Percentiles rank a stretch among this genome's conserved stretches.
Conservation (phyloP, 306 rosid genomes). For the Pterocarpus santalinus region DNA sequence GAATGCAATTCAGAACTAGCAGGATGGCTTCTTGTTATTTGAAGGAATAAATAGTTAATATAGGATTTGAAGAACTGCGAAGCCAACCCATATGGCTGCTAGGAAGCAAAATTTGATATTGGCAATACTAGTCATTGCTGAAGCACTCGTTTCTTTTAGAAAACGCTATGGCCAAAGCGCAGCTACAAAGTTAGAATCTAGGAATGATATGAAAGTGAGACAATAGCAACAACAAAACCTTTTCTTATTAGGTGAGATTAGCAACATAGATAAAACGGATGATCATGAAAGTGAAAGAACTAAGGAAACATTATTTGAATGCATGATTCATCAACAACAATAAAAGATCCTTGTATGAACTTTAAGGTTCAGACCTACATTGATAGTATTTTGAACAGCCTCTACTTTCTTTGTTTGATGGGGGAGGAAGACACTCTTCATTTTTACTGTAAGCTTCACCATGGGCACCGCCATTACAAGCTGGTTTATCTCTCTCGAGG, state of each 20-base stretch:
- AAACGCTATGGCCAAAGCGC: not conserved
- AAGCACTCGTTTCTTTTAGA: not conserved
- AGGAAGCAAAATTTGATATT: not conserved
- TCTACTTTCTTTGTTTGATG: conserved; percentile 61
- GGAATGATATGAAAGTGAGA: not conserved
- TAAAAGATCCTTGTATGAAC: conserved; percentile 2
- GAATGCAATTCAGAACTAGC: not conserved
- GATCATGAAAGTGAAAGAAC: not conserved
- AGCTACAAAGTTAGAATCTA: not conserved
- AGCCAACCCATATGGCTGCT: not conserved
- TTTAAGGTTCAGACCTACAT: conserved; percentile 68
- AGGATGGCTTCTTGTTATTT: not conserved
- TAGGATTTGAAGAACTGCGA: not conserved
- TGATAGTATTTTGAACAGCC: conserved; percentile 76
- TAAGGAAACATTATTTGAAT: not conserved
- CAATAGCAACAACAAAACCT: not conserved
- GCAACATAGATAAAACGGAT: not conserved
- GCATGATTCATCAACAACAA: conserved; percentile 7
- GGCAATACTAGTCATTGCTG: not conserved
- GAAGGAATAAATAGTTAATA: not conserved
- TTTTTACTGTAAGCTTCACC: conserved; percentile 75
- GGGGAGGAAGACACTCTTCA: conserved; percentile 74
- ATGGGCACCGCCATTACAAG: conserved; percentile 60
- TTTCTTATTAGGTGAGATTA: not conserved
- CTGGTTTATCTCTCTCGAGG: conserved; percentile 65